These are phyloP conservation scores for Scheffersomyces stipitis DNA, from an alignment of 805 yeast genomes.

Conservation along the genomic window DNA sequence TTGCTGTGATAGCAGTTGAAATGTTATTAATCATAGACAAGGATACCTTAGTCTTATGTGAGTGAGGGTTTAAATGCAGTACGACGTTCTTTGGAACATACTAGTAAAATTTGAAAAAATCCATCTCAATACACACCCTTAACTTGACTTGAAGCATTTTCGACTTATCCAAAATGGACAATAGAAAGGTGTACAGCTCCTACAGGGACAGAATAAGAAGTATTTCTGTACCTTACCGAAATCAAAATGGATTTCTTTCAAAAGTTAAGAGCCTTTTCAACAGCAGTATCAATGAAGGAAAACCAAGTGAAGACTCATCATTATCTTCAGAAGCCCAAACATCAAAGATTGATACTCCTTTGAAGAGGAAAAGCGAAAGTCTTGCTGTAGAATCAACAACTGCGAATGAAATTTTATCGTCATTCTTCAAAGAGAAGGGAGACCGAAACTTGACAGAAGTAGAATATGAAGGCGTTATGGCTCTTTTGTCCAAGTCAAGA, in stretches of 20 bases:
- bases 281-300: not conserved
- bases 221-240: constrained; percentile 21
- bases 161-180: constrained; percentile 34
- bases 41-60: too few relatives aligned
- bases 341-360: constrained; percentile 5
- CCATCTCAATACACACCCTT: too few relatives aligned
- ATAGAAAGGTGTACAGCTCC: constrained; percentile 31
- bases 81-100: too few relatives aligned
- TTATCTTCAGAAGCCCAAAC: constrained; percentile 4
- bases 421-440: constrained; percentile 75
- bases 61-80: too few relatives aligned
- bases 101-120: too few relatives aligned
- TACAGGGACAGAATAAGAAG: constrained; percentile 24
- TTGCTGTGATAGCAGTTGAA: too few relatives aligned
- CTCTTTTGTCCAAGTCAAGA: constrained; percentile 40
- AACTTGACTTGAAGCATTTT: too few relatives aligned
- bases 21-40: too few relatives aligned
- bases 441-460: constrained; percentile 67
- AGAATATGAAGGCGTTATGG: constrained; percentile 79
- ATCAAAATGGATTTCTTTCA: constrained; percentile 23
- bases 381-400: constrained; percentile 10
- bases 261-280: constrained; percentile 26
- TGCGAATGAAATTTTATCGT: constrained; percentile 59
- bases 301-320: constrained; percentile 1
- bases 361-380: constrained; percentile 8